Evolutionary conservation across 2,329 filamentous ascomycete genomes (phyloP).

Genomic region (Diaporthe longicolla): DNA sequence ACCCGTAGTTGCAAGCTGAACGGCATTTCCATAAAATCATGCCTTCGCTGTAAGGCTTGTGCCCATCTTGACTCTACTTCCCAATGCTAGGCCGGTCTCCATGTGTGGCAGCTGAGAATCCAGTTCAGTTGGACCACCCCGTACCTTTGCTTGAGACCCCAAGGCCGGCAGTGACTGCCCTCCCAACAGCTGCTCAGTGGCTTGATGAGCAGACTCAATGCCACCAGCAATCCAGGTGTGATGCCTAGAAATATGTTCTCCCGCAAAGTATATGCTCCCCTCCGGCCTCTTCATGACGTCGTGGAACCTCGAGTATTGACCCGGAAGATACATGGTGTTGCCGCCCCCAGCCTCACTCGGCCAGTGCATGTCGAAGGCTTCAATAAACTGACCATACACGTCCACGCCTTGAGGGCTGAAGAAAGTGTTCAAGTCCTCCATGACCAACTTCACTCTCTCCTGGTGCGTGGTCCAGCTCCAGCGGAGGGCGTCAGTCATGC

Average conservation of each 20-base stretch:
- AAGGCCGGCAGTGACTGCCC: neutral
- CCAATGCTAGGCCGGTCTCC: neutral
- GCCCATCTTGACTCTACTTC: neutral
- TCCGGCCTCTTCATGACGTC: neutral
- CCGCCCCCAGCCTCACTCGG: neutral
- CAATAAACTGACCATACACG: neutral
- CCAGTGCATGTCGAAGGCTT: neutral
- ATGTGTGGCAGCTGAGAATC: neutral
- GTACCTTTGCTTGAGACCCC: neutral
- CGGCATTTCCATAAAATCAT: neutral
- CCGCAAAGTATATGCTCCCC: neutral
- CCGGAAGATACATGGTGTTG: neutral
- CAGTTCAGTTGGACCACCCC: neutral
- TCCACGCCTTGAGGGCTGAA: neutral
- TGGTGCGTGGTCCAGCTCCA: neutral
- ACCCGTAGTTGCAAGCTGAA: no score
- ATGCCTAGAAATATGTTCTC: neutral
- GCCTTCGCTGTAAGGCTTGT: neutral
- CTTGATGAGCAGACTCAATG: neutral
- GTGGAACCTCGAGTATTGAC: neutral
- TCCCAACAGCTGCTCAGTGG: neutral
- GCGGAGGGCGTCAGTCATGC: neutral
- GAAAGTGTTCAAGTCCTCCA: neutral
- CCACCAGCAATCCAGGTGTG: neutral
- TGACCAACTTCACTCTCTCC: neutral